Base-by-base conservation (phyloP, 108 stramenopile species). In the Pseudonitzschia pungens region DNA sequence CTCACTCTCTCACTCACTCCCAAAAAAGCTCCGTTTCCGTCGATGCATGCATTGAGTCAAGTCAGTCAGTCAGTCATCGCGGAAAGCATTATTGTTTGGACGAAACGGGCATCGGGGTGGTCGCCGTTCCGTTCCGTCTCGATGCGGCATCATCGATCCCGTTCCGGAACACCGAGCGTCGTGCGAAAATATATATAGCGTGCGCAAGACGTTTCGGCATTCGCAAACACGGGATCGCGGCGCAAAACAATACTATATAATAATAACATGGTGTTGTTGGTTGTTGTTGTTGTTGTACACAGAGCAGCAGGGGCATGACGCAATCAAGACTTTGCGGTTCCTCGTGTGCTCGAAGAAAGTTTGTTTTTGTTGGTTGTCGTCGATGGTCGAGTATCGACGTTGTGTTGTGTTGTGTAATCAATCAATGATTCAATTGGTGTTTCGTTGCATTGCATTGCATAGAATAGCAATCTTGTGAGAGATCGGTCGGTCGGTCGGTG, bases 371-470 rank as follows among this genome's bases (percentile, higher is more conserved):
- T n/a, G n/a, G n/a, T n/a, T n/a, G n/a, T n/a, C n/a, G n/a, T n/a
- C n/a, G n/a, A n/a, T n/a, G n/a, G 45, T 48, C 18, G 14, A 48
- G 1, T 48, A 48, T 10, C 18, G 45, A 48, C 45, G 45, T 62
- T 11, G 60, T 21, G 31, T n/a, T n/a, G n/a, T n/a, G n/a, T n/a
- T n/a, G n/a, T n/a, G 21, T 8, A 58, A 58, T 31, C 60, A 62
- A 21, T 62, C n/a, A n/a, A 62, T 62, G 12, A 12, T 62, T 1
- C 2, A 26, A 20, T 33, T 62, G 60, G 18, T 62, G 5, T 62
- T 41, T 24, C 29, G 57, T 14, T 58, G 57, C 57, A 58, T 31
- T n/a, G 57, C 57, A 48, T 48, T 2, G 45, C 45, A n/a, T n/a
- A n/a, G n/a, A 48, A 18, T 24, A 55, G 20, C n/a, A n/a, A n/a